phyloP scores from a whole-genome alignment of 73 alveolate genomes.

The Symbiodinium natans region DNA sequence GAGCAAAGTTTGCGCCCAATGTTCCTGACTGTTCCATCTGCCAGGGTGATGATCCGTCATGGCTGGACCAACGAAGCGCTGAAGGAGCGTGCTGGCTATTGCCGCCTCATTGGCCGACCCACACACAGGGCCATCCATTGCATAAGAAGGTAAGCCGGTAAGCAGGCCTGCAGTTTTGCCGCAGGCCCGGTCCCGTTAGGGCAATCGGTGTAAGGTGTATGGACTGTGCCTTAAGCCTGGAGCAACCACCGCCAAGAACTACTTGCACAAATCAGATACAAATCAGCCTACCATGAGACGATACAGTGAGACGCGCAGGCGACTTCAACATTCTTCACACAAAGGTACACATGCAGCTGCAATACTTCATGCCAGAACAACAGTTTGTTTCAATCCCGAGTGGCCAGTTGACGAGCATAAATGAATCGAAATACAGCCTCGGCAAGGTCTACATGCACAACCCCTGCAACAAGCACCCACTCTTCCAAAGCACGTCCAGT shows the following conservation, averaged over 20 bases:
- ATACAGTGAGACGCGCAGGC: too few relatives aligned
- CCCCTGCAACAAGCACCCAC: background rate
- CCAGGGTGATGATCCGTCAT: background rate
- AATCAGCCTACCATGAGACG: too few relatives aligned
- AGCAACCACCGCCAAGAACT: too few relatives aligned
- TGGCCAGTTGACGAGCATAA: constrained; percentile 49
- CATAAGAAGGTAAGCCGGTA: too few relatives aligned
- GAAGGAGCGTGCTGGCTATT: background rate
- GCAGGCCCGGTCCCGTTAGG: too few relatives aligned
- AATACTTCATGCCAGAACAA: too few relatives aligned
- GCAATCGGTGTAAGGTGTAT: too few relatives aligned
- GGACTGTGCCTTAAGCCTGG: constrained; percentile 4
- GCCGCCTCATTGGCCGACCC: background rate
- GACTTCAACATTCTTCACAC: too few relatives aligned
- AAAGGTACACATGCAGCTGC: too few relatives aligned
- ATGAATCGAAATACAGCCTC: constrained; percentile 9
- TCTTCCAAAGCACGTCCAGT: background rate
- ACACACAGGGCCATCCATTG: too few relatives aligned
- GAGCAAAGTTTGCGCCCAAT: background rate
- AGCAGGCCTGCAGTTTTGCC: background rate
- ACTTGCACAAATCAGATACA: too few relatives aligned
- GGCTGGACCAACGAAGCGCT: background rate
- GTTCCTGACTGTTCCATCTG: background rate
- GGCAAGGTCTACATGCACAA: background rate
- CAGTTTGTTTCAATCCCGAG: constrained; percentile 17